Percentiles rank a stretch among this genome's conserved stretches.
phyloP scores from a whole-genome alignment of 2,329 filamentous ascomycete genomes.

The Phialophora chinensis region DNA sequence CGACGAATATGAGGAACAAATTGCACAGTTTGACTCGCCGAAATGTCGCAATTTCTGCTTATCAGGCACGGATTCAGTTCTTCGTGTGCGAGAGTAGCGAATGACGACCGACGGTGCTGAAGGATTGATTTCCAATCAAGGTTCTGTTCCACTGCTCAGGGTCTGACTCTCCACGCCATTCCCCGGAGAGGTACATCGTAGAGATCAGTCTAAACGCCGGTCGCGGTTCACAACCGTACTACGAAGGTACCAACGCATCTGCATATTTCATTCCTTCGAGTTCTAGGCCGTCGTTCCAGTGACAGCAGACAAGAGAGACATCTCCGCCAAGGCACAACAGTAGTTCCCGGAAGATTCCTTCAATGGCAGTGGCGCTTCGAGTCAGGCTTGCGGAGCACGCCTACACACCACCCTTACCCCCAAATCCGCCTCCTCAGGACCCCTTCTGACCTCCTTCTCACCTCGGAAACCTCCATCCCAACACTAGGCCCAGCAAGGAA shows the following conservation, averaged over 20 bases:
- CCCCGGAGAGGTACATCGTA: background rate
- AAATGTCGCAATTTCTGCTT: background rate
- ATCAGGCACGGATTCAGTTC: background rate
- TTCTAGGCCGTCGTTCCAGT: background rate
- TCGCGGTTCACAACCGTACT: background rate
- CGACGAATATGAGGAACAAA: background rate
- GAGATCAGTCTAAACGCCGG: background rate
- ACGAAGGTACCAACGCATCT: background rate
- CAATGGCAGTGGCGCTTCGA: background rate
- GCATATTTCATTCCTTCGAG: background rate
- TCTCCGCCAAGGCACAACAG: background rate
- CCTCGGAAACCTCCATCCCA: conserved; percentile 6
- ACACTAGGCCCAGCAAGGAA: background rate
- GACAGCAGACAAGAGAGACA: background rate
- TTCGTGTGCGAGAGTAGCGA: conserved; percentile 1
- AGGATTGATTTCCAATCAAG: conserved; percentile 18
- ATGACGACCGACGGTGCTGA: background rate
- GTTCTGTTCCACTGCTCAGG: background rate
- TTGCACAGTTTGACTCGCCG: background rate
- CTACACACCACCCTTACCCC: background rate
- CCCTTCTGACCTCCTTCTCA: background rate
- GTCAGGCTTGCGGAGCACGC: conserved; percentile 1
- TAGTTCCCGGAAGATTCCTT: background rate
- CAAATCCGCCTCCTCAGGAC: background rate
- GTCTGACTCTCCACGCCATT: conserved; percentile 3